Evolutionary conservation across 1,284 basidiomycete genomes (phyloP).

Genomic region (Stygiomarasmius scandens): DNA sequence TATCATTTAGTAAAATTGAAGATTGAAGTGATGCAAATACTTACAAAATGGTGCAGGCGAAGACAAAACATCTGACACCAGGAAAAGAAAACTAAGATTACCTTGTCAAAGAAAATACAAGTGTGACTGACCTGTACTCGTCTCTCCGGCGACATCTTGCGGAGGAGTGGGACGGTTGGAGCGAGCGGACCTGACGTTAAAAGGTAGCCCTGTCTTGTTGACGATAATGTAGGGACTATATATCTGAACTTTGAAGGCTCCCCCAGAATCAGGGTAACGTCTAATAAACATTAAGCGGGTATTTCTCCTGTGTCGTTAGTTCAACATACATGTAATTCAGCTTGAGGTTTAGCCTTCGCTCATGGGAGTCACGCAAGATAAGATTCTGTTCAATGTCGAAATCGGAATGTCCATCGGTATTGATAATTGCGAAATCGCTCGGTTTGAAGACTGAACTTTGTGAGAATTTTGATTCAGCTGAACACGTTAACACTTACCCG

Average conservation of each 20-base stretch:
- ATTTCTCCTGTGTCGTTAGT: constrained; percentile 36
- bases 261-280: constrained; percentile 89
- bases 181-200: constrained; percentile 71
- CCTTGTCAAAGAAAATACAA: constrained; percentile 4
- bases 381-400: constrained; percentile 82
- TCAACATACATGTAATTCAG: constrained; percentile 89
- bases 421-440: constrained; percentile 98
- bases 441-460: constrained; percentile 76
- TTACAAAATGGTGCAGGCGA: constrained; percentile 76
- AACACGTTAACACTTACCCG: constrained; percentile 53
- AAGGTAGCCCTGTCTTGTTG: constrained; percentile 93
- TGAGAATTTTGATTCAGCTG: constrained; percentile 7
- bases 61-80: constrained; percentile 53
- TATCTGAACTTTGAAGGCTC: constrained; percentile 98
- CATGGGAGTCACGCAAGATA: constrained; percentile 74
- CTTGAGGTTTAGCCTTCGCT: constrained; percentile 80
- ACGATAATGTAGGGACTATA: constrained; percentile 92
- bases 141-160: constrained; percentile 87
- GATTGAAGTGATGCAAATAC: constrained; percentile 31
- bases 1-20: constrained; percentile 34
- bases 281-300: no score
- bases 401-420: constrained; percentile 90
- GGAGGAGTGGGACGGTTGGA: constrained; percentile 74
- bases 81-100: constrained; percentile 8
- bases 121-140: constrained; percentile 47